These are phyloP conservation scores for Syzygium syzygioides DNA, from an alignment of 441 rosid species.

Conservation along the genomic window DNA sequence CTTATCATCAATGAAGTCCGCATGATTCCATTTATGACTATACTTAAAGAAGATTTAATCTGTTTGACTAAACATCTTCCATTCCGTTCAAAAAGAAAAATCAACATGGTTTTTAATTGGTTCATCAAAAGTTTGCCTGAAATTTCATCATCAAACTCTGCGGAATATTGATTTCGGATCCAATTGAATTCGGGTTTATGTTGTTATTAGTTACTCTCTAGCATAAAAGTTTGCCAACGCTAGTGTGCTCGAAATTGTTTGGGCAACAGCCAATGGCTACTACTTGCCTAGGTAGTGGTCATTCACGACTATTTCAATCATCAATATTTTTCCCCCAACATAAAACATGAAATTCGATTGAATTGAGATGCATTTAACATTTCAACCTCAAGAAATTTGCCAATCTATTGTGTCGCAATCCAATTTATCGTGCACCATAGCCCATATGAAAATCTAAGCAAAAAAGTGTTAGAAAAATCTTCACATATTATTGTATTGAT, in stretches of 20 bases:
- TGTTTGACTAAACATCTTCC: neutral
- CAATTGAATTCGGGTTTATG: neutral
- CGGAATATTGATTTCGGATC: neutral
- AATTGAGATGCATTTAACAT: rapidly evolving
- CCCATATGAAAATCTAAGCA: too few relatives aligned
- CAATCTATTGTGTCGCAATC: too few relatives aligned
- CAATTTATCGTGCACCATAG: too few relatives aligned
- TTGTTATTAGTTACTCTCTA: neutral
- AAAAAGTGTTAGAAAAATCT: too few relatives aligned
- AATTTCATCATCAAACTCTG: neutral
- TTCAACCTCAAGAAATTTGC: neutral
- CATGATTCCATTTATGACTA: neutral
- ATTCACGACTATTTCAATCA: neutral
- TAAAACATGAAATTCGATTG: neutral
- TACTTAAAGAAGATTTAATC: neutral
- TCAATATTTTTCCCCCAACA: neutral
- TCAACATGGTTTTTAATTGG: neutral
- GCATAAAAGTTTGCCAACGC: too few relatives aligned
- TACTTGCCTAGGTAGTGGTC: neutral
- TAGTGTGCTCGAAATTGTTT: neutral
- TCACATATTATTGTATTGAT: too few relatives aligned
- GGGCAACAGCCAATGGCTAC: neutral
- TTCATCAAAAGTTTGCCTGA: neutral
- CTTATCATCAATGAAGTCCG: neutral
- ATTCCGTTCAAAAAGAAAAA: neutral